phyloP scores from a whole-genome alignment of 192 early-diverging fungal species.

The Backusella morwellensis region DNA sequence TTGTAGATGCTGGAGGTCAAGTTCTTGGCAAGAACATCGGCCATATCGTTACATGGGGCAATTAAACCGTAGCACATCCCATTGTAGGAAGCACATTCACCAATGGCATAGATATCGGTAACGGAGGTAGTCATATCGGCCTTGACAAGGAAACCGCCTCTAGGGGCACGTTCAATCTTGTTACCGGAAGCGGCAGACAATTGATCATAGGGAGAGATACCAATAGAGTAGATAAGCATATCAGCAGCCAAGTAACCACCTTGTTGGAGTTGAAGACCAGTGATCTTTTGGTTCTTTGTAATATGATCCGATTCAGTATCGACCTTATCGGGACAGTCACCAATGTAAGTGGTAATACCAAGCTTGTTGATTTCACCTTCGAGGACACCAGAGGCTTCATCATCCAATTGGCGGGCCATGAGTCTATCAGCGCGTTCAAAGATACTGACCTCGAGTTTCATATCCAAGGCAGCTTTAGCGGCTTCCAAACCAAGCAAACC shows the following conservation, averaged over 20 bases:
- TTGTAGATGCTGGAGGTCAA: slow-evolving; percentile 26
- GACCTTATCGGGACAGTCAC: slow-evolving; percentile 19
- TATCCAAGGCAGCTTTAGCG: slow-evolving; percentile 57
- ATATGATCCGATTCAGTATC: neutral
- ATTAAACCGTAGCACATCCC: slow-evolving; percentile 58
- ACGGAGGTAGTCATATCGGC: slow-evolving; percentile 41
- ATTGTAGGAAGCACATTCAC: slow-evolving; percentile 53
- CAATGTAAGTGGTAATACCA: slow-evolving; percentile 21
- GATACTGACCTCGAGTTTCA: slow-evolving; percentile 48
- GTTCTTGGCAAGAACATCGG: slow-evolving; percentile 59
- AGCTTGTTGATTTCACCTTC: slow-evolving; percentile 53
- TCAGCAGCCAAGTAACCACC: slow-evolving; percentile 41
- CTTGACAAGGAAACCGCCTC: slow-evolving; percentile 63
- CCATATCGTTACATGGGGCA: slow-evolving; percentile 72
- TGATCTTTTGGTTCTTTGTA: neutral
- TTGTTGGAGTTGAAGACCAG: slow-evolving; percentile 25
- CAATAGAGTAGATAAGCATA: slow-evolving; percentile 54
- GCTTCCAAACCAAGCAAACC: slow-evolving; percentile 71
- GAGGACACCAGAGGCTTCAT: slow-evolving; percentile 49
- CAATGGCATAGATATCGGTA: slow-evolving; percentile 56
- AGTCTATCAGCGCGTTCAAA: slow-evolving; percentile 52
- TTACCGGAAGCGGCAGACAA: slow-evolving; percentile 18
- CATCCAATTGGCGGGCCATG: slow-evolving; percentile 58
- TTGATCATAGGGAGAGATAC: slow-evolving; percentile 59
- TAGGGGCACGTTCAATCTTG: slow-evolving; percentile 37